Evolutionary conservation across 2,329 filamentous ascomycete genomes (phyloP).

Genomic region (Pseudonectria foliicola): DNA sequence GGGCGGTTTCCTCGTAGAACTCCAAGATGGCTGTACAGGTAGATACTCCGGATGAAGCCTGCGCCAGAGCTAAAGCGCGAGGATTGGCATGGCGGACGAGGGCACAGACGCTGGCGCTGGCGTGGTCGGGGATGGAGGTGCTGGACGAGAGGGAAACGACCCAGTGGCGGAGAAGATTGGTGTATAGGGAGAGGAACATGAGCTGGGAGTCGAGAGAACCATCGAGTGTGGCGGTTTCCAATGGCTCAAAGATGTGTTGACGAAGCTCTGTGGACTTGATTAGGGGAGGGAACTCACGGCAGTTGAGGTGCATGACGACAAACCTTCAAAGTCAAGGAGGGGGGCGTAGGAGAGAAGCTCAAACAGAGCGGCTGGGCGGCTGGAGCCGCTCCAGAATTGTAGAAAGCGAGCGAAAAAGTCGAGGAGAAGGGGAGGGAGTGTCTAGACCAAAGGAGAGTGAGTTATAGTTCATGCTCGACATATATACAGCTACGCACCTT

Average conservation of each 20-base stretch:
- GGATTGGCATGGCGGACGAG: conserved; percentile 44
- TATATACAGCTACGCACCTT: conserved; percentile 38
- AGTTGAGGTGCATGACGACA: conserved; percentile 2
- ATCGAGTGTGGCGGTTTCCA: conserved; percentile 46
- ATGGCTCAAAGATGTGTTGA: conserved; percentile 37
- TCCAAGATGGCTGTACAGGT: conserved; percentile 54
- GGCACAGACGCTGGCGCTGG: conserved; percentile 31
- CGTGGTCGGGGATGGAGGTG: conserved; percentile 27
- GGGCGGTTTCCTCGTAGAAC: conserved; percentile 60
- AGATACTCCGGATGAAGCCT: conserved; percentile 37
- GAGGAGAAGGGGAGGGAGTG: conserved; percentile 41
- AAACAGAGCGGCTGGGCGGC: conserved; percentile 47
- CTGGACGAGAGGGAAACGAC: conserved; percentile 36
- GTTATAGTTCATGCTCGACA: background rate
- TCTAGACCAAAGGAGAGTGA: conserved; percentile 23
- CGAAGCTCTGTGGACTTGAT: conserved; percentile 40
- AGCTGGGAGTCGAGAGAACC: conserved; percentile 46
- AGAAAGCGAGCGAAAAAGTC: conserved; percentile 48
- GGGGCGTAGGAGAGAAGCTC: conserved; percentile 50
- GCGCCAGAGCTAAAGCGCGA: conserved; percentile 53
- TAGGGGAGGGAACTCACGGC: no score
- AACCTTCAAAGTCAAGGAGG: conserved; percentile 50
- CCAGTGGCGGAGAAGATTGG: conserved; percentile 57
- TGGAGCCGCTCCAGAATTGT: conserved; percentile 53
- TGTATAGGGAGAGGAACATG: conserved; percentile 61